Evolutionary conservation across 83 land plant genomes (phyloP), one percentile per base, ranked within the genome.

Genomic region (Isoetes engelmannii): DNA sequence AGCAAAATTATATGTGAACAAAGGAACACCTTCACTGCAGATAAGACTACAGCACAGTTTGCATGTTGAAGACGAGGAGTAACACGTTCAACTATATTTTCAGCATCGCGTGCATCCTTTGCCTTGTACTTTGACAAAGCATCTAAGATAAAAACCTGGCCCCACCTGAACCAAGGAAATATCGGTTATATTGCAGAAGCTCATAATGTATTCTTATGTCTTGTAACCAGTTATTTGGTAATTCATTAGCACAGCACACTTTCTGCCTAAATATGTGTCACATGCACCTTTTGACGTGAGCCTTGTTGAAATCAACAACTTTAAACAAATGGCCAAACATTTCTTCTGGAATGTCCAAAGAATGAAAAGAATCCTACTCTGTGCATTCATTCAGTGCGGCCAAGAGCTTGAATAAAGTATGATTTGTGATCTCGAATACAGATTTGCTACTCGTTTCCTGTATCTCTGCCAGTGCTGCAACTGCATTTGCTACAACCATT

Each of bases 401-500:
- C 69, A 95, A 84, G 41, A 95, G 99, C 87, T 95, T 95, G 71
- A 95, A 80, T 6, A 95, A 84, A 54, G 92, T 95, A 65, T 85
- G 84, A 65, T 88, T 92, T 5, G 99, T 95, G 73, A 91, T 84
- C 63, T 95, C 99, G 82, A 95, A 95, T 21, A 95, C 81, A 20
- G 83, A 75, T 67, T 80, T 83, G 47, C 77, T 83, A 69, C 89
- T 89, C 69, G 78, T 84, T 62, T 95, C 99, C 69, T 95, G 99
- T 21, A 95, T 95, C 83, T 95, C 99, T 46, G 97, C 89, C 59
- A 95, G 86, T 15, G 99, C 90, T 72, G 99, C 99, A 15, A 95
- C 92, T 56, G 99, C 99, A 85, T 95, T 95, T 48, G 99, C 99
- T 44, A 95, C 99, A 49, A 95, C 99, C 99, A 95, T 95, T 6